Evolutionary conservation across 2,329 filamentous ascomycete species (phyloP), one percentile per base, ranked within the genome.

Genomic region (Saccharata proteae): DNA sequence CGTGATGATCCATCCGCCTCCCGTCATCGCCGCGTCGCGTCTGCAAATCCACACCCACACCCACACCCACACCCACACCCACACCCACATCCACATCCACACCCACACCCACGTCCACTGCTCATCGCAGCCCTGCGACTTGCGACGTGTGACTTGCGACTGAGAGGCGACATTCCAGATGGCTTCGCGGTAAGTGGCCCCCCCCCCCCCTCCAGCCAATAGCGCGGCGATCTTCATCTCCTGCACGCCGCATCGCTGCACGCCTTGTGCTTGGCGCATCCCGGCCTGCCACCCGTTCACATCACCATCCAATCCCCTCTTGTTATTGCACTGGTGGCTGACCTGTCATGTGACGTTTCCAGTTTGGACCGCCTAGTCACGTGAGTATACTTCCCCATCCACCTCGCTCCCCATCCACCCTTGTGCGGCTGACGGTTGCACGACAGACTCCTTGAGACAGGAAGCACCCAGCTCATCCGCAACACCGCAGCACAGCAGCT

Each of bases 401-500:
- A 29, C 12, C 22, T 27, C 12, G 12, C 11, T 21, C 20, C 16
- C 28, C 26, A 10, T 28, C 35, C 19, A 30, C 31, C 20, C 30
- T 18, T 16, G 6, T 16, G 16, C 16, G 16, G 14, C 28, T 35
- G 14, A 35, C 33, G 20, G 22, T 32, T 35, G 31, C 27, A 21
- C 29, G 31, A 30, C 56, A 93, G 86, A 42, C 75, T 98, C 54
- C 77, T 98, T 47, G 90, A 98, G 69, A 96, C 90, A 36, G 90
- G 90, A 46, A 96, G 88, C 61, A 98, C 90, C 38, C 79, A 80
- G 52, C 69, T 98, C 43, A 96, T 98, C 52, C 79, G 92, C 44
- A 93, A 94, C 52, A 98, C 90, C 40, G 92, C 90, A 40, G 90
- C 93, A 39, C 85, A 92, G 51, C 90, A 98, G 61, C 71, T 98